Base-by-base conservation (phyloP, 257 asterid genomes). In the Agastache rugosa region DNA sequence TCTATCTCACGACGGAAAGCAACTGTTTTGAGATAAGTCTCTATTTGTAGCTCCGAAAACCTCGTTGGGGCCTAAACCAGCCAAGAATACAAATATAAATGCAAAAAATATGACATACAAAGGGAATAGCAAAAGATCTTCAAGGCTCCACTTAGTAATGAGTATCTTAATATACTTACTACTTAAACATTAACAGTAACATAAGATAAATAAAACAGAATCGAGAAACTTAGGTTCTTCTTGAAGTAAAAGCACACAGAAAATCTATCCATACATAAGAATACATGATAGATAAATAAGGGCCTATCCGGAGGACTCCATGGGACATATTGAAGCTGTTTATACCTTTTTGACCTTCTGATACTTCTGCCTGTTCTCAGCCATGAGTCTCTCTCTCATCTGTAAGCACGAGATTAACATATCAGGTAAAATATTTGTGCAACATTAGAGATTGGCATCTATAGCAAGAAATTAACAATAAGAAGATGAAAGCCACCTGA, bases 331-430 rank as follows among this genome's bases (percentile, higher is more conserved):
- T 9, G 14, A 45, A 41, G 51, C 63, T 44, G 63, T 69, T 77
- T 37, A 11, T 83, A 95, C 99, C 98, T 95, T 92, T 88, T 95
- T 95, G 70, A 95, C 96, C 82, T 90, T 88, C 82, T 95, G 99
- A 86, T 95, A 95, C 89, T 87, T 90, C 77, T 90, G 95, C 73
- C 99, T 87, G 82, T 95, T 95, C 86, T 92, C 99, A 11, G 98
- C 98, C 98, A 95, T 92, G 82, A 95, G 82, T 75, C 99, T 89
- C 87, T 95, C 99, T 81, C 99, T 89, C 99, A 92, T 95, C 99
- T 95, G 82, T 78, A 80, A 78, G 75, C 61, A 83, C 58, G 78
- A 74, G 61, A 73, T 72, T 37, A 37, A 23, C 50, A 47, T n/a
- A 73, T 78, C 35, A 75, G 23, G 70, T 59, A 65, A 62, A 31